Conservation (phyloP, 352 stramenopile species). For the Pythium scleroteichum region DNA sequence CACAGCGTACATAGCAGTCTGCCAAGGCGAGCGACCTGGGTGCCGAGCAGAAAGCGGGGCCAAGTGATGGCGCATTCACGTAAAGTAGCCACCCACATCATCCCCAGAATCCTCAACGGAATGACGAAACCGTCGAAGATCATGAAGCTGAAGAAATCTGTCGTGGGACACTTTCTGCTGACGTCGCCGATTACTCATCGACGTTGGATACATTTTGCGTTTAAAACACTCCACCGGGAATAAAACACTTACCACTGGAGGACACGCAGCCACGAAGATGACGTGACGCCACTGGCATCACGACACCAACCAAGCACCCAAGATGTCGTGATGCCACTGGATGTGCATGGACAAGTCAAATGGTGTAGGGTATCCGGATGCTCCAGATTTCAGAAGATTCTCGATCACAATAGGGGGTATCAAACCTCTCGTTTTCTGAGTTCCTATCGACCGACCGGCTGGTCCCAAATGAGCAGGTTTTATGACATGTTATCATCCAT, state of each 20-base stretch:
- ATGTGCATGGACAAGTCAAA: slow-evolving; percentile 9
- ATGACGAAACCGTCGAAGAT: slow-evolving; percentile 9
- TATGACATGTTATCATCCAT: too few species aligned
- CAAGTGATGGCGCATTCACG: slow-evolving; percentile 3
- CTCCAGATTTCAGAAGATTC: background rate
- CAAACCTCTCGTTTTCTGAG: too few species aligned
- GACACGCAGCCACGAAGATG: slow-evolving; percentile 15
- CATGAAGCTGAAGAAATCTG: background rate
- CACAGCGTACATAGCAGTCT: too few species aligned
- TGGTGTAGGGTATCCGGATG: slow-evolving; percentile 8
- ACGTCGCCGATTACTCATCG: slow-evolving; percentile 8
- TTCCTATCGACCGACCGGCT: too few species aligned
- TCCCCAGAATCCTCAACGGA: background rate
- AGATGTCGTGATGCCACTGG: slow-evolving; percentile 21
- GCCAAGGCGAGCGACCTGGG: too few species aligned
- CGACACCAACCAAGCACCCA: slow-evolving; percentile 5
- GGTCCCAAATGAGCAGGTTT: too few species aligned
- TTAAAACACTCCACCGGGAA: slow-evolving; percentile 1
- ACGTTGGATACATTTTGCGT: slow-evolving; percentile 8
- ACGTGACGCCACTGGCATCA: slow-evolving; percentile 26
- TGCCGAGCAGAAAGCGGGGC: background rate
- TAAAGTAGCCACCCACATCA: background rate
- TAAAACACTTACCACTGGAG: background rate
- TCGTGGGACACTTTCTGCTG: slow-evolving; percentile 13
- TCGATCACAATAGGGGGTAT: too few species aligned